phyloP scores from a whole-genome alignment of 2,329 filamentous ascomycete species.

The Apiospora rasikravindrae region DNA sequence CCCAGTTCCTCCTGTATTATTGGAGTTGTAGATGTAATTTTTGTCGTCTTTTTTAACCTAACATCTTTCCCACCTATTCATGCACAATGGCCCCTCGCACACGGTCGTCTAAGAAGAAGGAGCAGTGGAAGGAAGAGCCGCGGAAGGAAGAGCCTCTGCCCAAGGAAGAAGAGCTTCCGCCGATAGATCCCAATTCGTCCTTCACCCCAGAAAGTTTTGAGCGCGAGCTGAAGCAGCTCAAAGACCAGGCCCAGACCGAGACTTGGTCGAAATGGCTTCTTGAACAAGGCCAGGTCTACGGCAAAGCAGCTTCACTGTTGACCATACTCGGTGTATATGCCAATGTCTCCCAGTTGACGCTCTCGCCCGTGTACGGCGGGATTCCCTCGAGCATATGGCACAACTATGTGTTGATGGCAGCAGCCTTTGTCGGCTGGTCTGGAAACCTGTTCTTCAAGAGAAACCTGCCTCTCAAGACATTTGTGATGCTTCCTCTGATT shows the following conservation, averaged over 20 bases:
- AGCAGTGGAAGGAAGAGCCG: neutral
- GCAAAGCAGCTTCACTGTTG: slow-evolving; percentile 51
- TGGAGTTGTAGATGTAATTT: neutral
- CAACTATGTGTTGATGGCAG: slow-evolving; percentile 66
- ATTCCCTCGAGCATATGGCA: slow-evolving; percentile 80
- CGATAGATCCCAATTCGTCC: slow-evolving; percentile 40
- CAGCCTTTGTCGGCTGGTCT: slow-evolving; percentile 75
- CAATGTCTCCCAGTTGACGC: slow-evolving; percentile 73
- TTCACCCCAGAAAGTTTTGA: slow-evolving; percentile 60
- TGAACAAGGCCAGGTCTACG: slow-evolving; percentile 48
- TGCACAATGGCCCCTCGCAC: slow-evolving; percentile 37
- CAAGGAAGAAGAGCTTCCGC: slow-evolving; percentile 31
- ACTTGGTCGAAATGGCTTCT: slow-evolving; percentile 39
- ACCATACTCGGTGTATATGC: slow-evolving; percentile 67
- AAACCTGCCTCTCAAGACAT: slow-evolving; percentile 53
- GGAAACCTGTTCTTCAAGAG: slow-evolving; percentile 63
- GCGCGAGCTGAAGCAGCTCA: slow-evolving; percentile 57
- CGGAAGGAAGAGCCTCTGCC: slow-evolving; percentile 29
- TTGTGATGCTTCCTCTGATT: slow-evolving; percentile 69
- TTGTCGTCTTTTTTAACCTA: slow-evolving; percentile 14
- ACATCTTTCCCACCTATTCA: neutral
- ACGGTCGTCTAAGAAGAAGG: slow-evolving; percentile 29
- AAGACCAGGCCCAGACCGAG: slow-evolving; percentile 41
- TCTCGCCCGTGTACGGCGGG: slow-evolving; percentile 88
- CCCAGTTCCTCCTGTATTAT: neutral